Percentiles rank a stretch among this genome's conserved stretches.
Evolutionary conservation across 805 yeast species (phyloP).

Genomic region (Zygosaccharomyces kombuchaensis): DNA sequence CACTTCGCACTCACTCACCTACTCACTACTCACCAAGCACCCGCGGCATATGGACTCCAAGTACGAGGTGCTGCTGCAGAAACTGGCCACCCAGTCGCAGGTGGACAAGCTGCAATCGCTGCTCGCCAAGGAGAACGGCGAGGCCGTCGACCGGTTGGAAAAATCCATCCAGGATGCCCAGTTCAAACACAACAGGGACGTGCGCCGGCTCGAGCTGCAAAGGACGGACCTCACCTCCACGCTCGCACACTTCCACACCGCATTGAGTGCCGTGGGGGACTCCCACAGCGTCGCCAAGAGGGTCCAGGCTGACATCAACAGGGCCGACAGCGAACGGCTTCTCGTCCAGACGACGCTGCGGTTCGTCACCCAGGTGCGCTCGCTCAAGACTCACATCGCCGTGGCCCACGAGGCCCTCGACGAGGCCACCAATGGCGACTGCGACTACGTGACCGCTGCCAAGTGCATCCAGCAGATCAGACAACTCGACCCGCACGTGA

Average conservation of each 20-base stretch:
- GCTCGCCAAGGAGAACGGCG: slow-evolving; percentile 18
- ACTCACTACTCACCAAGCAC: neutral
- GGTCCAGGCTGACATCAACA: slow-evolving; percentile 64
- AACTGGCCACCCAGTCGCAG: slow-evolving; percentile 31
- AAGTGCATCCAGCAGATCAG: slow-evolving; percentile 53
- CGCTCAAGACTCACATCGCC: slow-evolving; percentile 60
- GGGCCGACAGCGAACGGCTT: slow-evolving; percentile 64
- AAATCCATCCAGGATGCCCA: slow-evolving; percentile 23
- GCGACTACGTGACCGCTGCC: slow-evolving; percentile 78
- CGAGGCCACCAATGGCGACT: slow-evolving; percentile 33
- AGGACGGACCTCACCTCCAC: slow-evolving; percentile 63
- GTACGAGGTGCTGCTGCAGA: slow-evolving; percentile 25
- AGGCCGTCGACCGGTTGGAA: slow-evolving; percentile 17
- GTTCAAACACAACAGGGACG: slow-evolving; percentile 20
- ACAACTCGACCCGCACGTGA: slow-evolving; percentile 47
- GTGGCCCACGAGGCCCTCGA: slow-evolving; percentile 67
- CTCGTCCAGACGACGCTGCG: slow-evolving; percentile 57
- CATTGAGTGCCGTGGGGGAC: slow-evolving; percentile 49
- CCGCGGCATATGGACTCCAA: neutral
- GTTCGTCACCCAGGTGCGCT: slow-evolving; percentile 62
- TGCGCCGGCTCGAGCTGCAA: slow-evolving; percentile 51
- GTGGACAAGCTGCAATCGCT: slow-evolving; percentile 25
- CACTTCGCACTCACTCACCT: no score
- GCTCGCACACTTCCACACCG: slow-evolving; percentile 50
- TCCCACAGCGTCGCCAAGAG: slow-evolving; percentile 63